Evolutionary conservation across 495 filamentous ascomycete genomes (phyloP).

Genomic region (Penicillium silybi): DNA sequence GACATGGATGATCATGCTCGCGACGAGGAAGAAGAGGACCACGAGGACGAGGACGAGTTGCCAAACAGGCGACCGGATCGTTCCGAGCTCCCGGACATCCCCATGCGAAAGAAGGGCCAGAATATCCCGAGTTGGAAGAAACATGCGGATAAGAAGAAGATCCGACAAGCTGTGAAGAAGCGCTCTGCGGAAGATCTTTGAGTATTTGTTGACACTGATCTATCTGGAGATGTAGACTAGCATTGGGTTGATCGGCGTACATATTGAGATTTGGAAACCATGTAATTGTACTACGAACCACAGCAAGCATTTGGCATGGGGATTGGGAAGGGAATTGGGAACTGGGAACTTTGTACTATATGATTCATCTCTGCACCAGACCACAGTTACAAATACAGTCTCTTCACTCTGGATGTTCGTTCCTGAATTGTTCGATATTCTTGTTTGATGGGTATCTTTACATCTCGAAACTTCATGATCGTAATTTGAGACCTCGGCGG

Average conservation of each 20-base stretch:
- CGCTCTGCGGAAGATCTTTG: constrained; percentile 20
- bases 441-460: background rate
- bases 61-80: background rate
- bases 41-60: constrained; percentile 11
- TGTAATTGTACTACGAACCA: constrained; percentile 8
- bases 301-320: constrained; percentile 13
- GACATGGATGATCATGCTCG: constrained; percentile 12
- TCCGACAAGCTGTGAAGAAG: constrained; percentile 40
- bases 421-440: background rate
- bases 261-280: constrained; percentile 1
- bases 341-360: constrained; percentile 19
- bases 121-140: constrained; percentile 47
- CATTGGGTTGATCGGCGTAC: constrained; percentile 15
- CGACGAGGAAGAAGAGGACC: constrained; percentile 26
- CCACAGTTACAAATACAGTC: constrained; percentile 16
- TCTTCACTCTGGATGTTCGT: constrained; percentile 14
- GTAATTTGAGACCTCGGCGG: background rate
- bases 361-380: constrained; percentile 13
- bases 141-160: constrained; percentile 40
- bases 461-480: background rate
- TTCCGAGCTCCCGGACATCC: constrained; percentile 16
- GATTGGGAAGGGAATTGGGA: constrained; percentile 8
- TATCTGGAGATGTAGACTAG: background rate
- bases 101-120: constrained; percentile 36
- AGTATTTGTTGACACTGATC: constrained; percentile 10